These are phyloP conservation scores for Botrytis pseudocinerea DNA, from an alignment of 2,329 filamentous ascomycete genomes.

Conservation along the genomic window DNA sequence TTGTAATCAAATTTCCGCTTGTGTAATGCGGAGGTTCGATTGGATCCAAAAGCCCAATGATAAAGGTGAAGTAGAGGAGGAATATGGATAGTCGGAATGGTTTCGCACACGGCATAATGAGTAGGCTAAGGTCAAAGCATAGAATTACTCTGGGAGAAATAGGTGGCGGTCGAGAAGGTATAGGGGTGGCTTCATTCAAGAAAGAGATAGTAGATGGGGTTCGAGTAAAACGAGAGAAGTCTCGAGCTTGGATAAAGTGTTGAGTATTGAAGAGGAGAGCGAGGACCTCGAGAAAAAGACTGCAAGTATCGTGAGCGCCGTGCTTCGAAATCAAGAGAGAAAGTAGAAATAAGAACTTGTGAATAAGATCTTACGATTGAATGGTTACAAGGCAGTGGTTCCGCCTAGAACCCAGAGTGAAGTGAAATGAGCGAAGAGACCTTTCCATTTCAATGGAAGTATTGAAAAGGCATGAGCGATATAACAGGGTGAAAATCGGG, in stretches of 20 bases:
- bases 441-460: neutral
- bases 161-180: neutral
- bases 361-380: neutral
- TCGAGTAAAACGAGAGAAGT: neutral
- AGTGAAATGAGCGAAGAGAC: neutral
- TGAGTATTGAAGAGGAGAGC: neutral
- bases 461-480: neutral
- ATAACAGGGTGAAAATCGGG: neutral
- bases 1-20: neutral
- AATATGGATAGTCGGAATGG: neutral
- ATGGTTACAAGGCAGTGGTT: neutral
- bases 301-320: neutral
- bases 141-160: neutral
- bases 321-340: neutral
- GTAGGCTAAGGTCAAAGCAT: neutral
- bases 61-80: neutral
- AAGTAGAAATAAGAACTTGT: neutral
- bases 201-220: neutral
- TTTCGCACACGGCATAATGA: neutral
- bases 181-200: too few species aligned
- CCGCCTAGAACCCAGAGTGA: neutral
- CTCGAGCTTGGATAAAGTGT: neutral
- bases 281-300: neutral
- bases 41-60: too few species aligned
- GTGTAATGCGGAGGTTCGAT: neutral